Conservation (phyloP, 2,329 filamentous ascomycete species). For the Fusarium siculi region DNA sequence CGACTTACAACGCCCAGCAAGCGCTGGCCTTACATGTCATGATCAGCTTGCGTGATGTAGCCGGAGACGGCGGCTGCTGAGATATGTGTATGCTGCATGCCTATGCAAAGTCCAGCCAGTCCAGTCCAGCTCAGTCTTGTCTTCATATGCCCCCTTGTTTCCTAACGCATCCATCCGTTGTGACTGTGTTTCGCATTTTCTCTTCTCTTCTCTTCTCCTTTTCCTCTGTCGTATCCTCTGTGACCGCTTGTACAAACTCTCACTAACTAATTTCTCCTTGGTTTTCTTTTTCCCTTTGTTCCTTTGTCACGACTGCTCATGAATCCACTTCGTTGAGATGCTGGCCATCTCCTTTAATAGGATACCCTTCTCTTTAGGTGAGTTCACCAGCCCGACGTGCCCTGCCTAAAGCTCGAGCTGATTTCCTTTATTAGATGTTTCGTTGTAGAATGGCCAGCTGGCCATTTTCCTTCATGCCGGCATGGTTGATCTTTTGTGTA, state of each 20-base stretch:
- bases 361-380: slow-evolving; percentile 42
- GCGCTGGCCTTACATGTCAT: slow-evolving; percentile 25
- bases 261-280: slow-evolving; percentile 12
- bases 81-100: slow-evolving; percentile 3
- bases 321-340: slow-evolving; percentile 49
- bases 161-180: slow-evolving; percentile 12
- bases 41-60: slow-evolving; percentile 11
- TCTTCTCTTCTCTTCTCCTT: background rate
- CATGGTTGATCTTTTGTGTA: slow-evolving; percentile 47
- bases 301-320: slow-evolving; percentile 38
- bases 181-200: slow-evolving; percentile 32
- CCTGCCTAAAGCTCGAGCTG: slow-evolving; percentile 1
- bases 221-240: slow-evolving; percentile 23
- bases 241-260: slow-evolving; percentile 12
- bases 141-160: slow-evolving; percentile 34
- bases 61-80: slow-evolving; percentile 18
- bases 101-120: background rate
- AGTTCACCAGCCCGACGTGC: slow-evolving; percentile 1
- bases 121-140: background rate
- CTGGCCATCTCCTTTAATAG: slow-evolving; percentile 49
- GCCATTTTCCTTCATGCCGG: slow-evolving; percentile 45
- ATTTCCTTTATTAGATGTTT: slow-evolving; percentile 51
- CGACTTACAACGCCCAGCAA: slow-evolving; percentile 33
- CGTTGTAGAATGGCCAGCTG: slow-evolving; percentile 56
- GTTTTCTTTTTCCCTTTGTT: slow-evolving; percentile 27